phyloP scores from a whole-genome alignment of 257 asterid genomes.

The Cinchona pubescens region DNA sequence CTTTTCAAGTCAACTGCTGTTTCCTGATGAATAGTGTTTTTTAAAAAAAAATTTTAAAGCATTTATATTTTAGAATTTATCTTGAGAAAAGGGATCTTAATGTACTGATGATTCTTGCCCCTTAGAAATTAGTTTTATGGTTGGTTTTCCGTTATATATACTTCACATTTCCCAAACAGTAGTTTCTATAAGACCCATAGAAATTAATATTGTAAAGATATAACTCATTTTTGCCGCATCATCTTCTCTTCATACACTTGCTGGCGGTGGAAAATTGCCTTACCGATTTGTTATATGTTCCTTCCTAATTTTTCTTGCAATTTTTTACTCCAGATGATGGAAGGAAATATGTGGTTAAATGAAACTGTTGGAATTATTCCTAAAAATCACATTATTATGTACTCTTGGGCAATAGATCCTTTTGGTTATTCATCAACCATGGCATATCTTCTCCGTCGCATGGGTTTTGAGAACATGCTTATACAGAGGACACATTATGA shows the following conservation, averaged over 20 bases:
- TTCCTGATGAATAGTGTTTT: not conserved
- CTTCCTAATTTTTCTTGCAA: slow-evolving; percentile 4
- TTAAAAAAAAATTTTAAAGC: too few relatives aligned
- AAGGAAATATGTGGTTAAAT: slow-evolving; percentile 96
- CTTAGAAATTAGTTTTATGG: too few relatives aligned
- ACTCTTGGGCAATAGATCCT: slow-evolving; percentile 96
- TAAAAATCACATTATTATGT: too few relatives aligned
- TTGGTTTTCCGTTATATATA: too few relatives aligned
- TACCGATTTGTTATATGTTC: slow-evolving; percentile 2
- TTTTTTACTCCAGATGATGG: slow-evolving; percentile 65
- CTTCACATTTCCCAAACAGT: too few relatives aligned
- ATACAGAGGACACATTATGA: slow-evolving; percentile 98
- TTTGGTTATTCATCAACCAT: slow-evolving; percentile 97
- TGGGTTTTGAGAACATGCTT: slow-evolving; percentile 99
- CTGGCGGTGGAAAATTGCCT: not conserved
- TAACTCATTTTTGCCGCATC: not conserved
- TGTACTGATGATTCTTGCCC: too few relatives aligned
- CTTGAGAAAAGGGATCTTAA: too few relatives aligned
- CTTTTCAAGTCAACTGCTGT: not conserved
- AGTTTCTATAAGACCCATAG: too few relatives aligned
- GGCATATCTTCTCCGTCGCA: slow-evolving; percentile 98
- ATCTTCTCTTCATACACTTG: slow-evolving; percentile 1
- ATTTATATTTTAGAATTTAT: too few relatives aligned
- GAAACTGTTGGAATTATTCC: slow-evolving; percentile 95
- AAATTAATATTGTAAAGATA: not conserved